Percentiles rank a stretch among this genome's conserved stretches.
Evolutionary conservation across 208 protist genomes (phyloP).

Genomic region (Leishmania braziliensis): DNA sequence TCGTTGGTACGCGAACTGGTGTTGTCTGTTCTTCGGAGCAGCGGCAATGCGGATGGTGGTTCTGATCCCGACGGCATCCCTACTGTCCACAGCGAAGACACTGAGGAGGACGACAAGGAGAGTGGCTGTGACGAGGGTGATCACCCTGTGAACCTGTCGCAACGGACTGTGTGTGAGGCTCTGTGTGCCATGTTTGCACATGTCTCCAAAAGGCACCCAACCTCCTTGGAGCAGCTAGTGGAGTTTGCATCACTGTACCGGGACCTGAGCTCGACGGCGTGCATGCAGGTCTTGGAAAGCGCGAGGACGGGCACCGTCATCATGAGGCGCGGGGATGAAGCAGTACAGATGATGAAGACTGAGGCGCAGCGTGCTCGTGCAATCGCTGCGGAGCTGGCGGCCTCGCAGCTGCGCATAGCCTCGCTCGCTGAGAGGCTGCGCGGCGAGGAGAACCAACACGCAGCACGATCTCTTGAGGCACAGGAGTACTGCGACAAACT

Average conservation of each 20-base stretch:
- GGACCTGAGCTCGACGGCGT: slow-evolving; percentile 19
- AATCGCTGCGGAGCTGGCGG: slow-evolving; percentile 40
- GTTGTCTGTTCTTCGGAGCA: slow-evolving; percentile 29
- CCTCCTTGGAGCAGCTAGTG: slow-evolving; percentile 32
- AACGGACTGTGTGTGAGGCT: slow-evolving; percentile 15
- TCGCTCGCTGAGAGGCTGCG: slow-evolving; percentile 28
- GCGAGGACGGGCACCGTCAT: slow-evolving; percentile 29
- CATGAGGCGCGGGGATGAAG: slow-evolving; percentile 32
- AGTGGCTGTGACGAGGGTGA: slow-evolving; percentile 12
- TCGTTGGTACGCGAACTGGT: slow-evolving; percentile 49
- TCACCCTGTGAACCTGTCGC: slow-evolving; percentile 14
- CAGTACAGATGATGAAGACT: slow-evolving; percentile 48
- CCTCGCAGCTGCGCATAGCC: slow-evolving; percentile 30
- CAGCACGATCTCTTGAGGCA: slow-evolving; percentile 24
- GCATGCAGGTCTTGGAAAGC: slow-evolving; percentile 25
- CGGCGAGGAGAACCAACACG: slow-evolving; percentile 24
- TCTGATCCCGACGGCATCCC: slow-evolving; percentile 20
- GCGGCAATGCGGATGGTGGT: slow-evolving; percentile 1
- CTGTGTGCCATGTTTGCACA: slow-evolving; percentile 23
- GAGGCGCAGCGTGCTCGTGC: slow-evolving; percentile 41
- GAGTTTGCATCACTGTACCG: slow-evolving; percentile 27
- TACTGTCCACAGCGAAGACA: slow-evolving; percentile 18
- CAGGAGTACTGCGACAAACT: slow-evolving; percentile 19
- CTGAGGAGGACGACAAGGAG: not conserved
- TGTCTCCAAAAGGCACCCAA: slow-evolving; percentile 23